Evolutionary conservation across 2,329 filamentous ascomycete species (phyloP).

Genomic region (Penicillium sp.): DNA sequence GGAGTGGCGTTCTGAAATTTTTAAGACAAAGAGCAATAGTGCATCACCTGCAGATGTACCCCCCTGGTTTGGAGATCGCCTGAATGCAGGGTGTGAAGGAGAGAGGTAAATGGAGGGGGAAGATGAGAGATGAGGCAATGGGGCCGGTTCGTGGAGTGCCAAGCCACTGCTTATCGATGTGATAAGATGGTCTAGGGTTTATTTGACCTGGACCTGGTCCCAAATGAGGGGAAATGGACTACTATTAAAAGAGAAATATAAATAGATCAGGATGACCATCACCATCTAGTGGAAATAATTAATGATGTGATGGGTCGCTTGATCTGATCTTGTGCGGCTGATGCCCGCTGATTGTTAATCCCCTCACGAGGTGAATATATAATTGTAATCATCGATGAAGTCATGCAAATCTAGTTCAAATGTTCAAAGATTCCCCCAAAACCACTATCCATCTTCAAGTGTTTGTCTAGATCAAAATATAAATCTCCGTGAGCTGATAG

Average conservation of each 20-base stretch:
- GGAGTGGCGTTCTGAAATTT: not conserved
- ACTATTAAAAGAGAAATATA: not conserved
- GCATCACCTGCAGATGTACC: conserved; percentile 2
- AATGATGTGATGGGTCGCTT: conserved; percentile 2
- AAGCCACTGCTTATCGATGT: conserved; percentile 21
- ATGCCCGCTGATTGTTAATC: not conserved
- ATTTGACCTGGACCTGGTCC: not conserved
- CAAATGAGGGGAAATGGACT: not conserved
- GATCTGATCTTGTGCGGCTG: conserved; percentile 12
- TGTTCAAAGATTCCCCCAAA: not conserved
- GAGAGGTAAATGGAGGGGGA: conserved; percentile 9
- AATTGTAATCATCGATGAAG: not conserved
- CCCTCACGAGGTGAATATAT: not conserved
- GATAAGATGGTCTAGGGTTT: conserved; percentile 1
- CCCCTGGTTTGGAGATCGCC: not conserved
- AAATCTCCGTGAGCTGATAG: not conserved
- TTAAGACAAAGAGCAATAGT: not conserved
- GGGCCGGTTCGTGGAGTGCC: conserved; percentile 24
- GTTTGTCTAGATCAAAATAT: not conserved
- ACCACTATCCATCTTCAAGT: not conserved
- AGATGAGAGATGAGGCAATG: conserved; percentile 23
- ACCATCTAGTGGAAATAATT: not conserved
- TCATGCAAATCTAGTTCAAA: not conserved
- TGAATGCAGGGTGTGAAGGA: conserved; percentile 5
- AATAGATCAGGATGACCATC: not conserved